phyloP scores from a whole-genome alignment of 768 basidiomycete species.

The Leucogyrophana mollusca region DNA sequence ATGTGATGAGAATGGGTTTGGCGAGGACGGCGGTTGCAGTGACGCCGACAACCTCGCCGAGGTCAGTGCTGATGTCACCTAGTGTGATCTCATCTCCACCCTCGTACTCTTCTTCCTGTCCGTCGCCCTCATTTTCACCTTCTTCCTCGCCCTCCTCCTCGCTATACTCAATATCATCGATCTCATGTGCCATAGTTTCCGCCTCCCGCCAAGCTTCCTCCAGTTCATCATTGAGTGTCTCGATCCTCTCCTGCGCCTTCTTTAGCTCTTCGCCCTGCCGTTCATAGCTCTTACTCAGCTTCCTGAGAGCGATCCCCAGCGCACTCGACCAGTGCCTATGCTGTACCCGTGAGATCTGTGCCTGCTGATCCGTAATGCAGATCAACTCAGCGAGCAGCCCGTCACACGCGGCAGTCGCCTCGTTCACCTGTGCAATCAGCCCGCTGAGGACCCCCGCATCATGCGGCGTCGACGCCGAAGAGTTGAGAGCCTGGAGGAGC shows the following conservation, averaged over 20 bases:
- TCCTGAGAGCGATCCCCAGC: slow-evolving; percentile 72
- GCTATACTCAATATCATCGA: slow-evolving; percentile 57
- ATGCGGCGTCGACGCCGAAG: slow-evolving; percentile 37
- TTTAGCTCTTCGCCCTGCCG: slow-evolving; percentile 60
- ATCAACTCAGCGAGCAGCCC: slow-evolving; percentile 55
- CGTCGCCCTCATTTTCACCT: slow-evolving; percentile 20
- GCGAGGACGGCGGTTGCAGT: slow-evolving; percentile 37
- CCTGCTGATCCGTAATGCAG: slow-evolving; percentile 57
- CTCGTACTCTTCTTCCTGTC: slow-evolving; percentile 13
- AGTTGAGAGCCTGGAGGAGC: slow-evolving; percentile 68
- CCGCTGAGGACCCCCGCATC: slow-evolving; percentile 29
- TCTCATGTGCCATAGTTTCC: slow-evolving; percentile 66
- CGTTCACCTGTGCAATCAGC: slow-evolving; percentile 57
- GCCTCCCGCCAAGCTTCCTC: slow-evolving; percentile 83
- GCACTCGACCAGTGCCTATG: slow-evolving; percentile 77
- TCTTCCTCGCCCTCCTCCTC: slow-evolving; percentile 20
- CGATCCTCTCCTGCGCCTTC: slow-evolving; percentile 44
- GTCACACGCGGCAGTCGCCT: slow-evolving; percentile 60
- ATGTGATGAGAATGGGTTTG: slow-evolving; percentile 31
- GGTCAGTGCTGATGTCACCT: slow-evolving; percentile 20
- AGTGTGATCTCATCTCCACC: slow-evolving; percentile 27
- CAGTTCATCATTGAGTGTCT: slow-evolving; percentile 63
- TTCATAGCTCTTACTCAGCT: slow-evolving; percentile 75
- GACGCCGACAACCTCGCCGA: slow-evolving; percentile 34
- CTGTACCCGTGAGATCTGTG: slow-evolving; percentile 58